These are phyloP conservation scores for Candida tetrigidarum DNA, from an alignment of 1,139 yeast genomes.

Conservation along the genomic window DNA sequence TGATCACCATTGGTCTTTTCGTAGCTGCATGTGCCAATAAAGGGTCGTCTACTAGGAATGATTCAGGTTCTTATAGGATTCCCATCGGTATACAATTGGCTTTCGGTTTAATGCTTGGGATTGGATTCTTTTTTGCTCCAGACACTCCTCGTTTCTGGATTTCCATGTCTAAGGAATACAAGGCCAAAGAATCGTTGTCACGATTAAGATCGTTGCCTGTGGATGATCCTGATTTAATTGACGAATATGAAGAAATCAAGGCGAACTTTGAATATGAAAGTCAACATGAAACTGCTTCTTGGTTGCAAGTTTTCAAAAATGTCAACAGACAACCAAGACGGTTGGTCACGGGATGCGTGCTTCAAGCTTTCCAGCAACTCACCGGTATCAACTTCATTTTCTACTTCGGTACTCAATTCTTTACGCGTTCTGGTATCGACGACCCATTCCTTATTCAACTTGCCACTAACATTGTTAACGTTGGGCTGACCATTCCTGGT, in stretches of 20 bases:
- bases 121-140: conserved; percentile 61
- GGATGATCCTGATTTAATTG: conserved; percentile 45
- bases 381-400: conserved; percentile 77
- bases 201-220: conserved; percentile 38
- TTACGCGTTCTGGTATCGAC: conserved; percentile 57
- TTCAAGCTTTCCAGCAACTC: conserved; percentile 65
- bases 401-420: conserved; percentile 70
- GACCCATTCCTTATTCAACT: conserved; percentile 41
- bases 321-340: conserved; percentile 40
- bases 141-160: conserved; percentile 80
- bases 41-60: conserved; percentile 54
- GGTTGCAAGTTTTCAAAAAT: conserved; percentile 37
- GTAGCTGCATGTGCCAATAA: conserved; percentile 67
- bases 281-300: conserved; percentile 34
- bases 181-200: conserved; percentile 50
- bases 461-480: conserved; percentile 44
- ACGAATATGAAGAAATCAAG: conserved; percentile 42
- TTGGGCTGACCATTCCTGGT: conserved; percentile 42
- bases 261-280: conserved; percentile 42
- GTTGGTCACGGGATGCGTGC: conserved; percentile 36
- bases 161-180: conserved; percentile 54
- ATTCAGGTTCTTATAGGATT: conserved; percentile 66
- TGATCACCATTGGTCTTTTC: conserved; percentile 65
- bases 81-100: conserved; percentile 59
- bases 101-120: conserved; percentile 44